Percentiles rank a stretch among this genome's conserved stretches.
These are phyloP conservation scores for Mycena vulgaris DNA, from an alignment of 768 basidiomycete genomes.

Conservation along the genomic window DNA sequence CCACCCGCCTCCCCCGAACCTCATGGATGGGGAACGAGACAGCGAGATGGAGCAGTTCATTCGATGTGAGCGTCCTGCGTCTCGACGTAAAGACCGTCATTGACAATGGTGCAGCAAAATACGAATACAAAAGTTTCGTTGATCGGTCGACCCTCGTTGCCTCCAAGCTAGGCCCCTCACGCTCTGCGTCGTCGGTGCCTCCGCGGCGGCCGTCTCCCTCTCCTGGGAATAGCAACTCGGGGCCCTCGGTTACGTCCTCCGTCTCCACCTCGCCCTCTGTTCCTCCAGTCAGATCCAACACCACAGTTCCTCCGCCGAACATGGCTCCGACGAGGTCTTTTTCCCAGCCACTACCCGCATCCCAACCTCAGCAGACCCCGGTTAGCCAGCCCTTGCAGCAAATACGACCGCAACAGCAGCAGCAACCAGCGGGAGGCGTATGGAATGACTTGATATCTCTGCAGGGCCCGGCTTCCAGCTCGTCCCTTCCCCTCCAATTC, in stretches of 20 bases:
- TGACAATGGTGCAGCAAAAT: constrained; percentile 69
- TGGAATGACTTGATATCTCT: constrained; percentile 73
- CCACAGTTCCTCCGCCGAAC: constrained; percentile 30
- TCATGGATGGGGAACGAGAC: constrained; percentile 85
- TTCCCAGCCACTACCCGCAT: constrained; percentile 39
- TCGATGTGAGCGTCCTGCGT: constrained; percentile 68
- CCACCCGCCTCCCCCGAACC: constrained; percentile 86
- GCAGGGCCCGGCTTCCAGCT: constrained; percentile 58
- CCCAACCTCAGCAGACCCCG: constrained; percentile 37
- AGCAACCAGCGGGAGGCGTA: constrained; percentile 54
- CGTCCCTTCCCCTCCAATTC: constrained; percentile 69
- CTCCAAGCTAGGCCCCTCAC: constrained; percentile 62
- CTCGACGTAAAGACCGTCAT: not conserved
- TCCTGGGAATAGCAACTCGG: constrained; percentile 1
- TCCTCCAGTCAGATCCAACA: constrained; percentile 42
- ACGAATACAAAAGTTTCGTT: constrained; percentile 82
- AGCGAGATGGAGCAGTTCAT: constrained; percentile 95
- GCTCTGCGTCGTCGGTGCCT: constrained; percentile 52
- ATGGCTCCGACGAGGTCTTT: constrained; percentile 40
- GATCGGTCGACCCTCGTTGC: constrained; percentile 63
- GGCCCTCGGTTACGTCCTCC: constrained; percentile 22
- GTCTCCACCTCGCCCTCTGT: constrained; percentile 38
- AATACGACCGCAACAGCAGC: constrained; percentile 40
- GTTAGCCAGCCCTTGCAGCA: not conserved
- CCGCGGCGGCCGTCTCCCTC: constrained; percentile 40